Conservation (phyloP, 768 basidiomycete genomes). For the Trametes cinnabarina region DNA sequence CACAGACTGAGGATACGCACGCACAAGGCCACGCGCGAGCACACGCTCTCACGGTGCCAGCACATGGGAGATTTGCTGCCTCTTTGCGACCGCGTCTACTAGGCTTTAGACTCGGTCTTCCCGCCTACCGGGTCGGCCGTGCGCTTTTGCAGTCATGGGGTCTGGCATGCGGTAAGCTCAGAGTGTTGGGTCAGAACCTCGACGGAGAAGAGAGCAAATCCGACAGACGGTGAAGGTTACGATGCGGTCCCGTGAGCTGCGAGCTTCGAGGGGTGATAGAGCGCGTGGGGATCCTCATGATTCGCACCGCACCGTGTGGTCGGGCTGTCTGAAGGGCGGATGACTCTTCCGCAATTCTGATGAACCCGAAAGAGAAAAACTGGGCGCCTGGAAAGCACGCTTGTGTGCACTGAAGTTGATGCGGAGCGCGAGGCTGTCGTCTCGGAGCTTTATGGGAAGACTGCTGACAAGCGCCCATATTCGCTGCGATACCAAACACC, state of each 20-base stretch:
- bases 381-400: too few species aligned
- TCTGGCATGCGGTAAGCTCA: not conserved
- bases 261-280: not conserved
- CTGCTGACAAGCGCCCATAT: too few species aligned
- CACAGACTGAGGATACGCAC: not conserved
- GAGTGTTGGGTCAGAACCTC: not conserved
- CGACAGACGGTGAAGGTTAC: not conserved
- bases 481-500: not conserved
- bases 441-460: too few species aligned
- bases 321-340: too few species aligned
- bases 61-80: conserved; percentile 2
- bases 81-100: not conserved
- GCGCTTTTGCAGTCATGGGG: too few species aligned
- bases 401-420: too few species aligned
- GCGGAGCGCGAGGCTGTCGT: too few species aligned
- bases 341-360: too few species aligned
- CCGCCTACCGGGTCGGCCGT: not conserved
- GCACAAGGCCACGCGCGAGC: not conserved
- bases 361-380: too few species aligned
- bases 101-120: conserved; percentile 14
- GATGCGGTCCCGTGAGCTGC: not conserved
- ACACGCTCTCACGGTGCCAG: not conserved
- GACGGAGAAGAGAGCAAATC: not conserved
- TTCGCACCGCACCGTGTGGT: too few species aligned
- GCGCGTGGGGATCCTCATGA: not conserved